Evolutionary conservation across 106 monocot genomes (phyloP).

Genomic region (Dioscorea dumetorum): DNA sequence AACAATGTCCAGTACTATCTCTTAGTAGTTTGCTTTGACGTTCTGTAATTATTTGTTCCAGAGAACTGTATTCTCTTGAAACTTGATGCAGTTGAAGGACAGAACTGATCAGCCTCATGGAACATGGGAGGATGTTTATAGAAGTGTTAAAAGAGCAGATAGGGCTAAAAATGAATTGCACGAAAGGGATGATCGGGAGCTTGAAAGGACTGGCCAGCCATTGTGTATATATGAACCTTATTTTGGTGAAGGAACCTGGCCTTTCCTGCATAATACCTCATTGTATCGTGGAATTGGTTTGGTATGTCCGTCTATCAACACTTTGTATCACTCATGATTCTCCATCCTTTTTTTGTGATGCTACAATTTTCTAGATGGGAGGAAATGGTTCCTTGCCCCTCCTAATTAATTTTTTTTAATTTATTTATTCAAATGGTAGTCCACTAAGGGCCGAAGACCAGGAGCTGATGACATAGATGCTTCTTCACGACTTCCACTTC

Average conservation of each 20-base stretch:
- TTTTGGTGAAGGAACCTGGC: slow-evolving; percentile 93
- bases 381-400: too few species aligned
- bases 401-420: too few species aligned
- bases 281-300: slow-evolving; percentile 93
- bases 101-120: slow-evolving; percentile 76
- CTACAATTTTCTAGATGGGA: too few species aligned
- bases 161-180: slow-evolving; percentile 77
- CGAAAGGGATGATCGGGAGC: slow-evolving; percentile 90
- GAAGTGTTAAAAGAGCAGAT: slow-evolving; percentile 76
- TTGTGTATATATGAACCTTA: slow-evolving; percentile 99
- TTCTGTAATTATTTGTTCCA: slow-evolving; percentile 4
- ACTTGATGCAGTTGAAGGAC: slow-evolving; percentile 70
- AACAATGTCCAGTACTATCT: background rate
- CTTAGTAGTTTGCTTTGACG: slow-evolving; percentile 8
- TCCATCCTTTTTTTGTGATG: too few species aligned
- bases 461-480: slow-evolving; percentile 95
- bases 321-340: too few species aligned
- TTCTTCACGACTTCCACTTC: slow-evolving; percentile 81
- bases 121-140: slow-evolving; percentile 97
- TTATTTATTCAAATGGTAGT: slow-evolving; percentile 30
- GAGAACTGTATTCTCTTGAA: slow-evolving; percentile 21
- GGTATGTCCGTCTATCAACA: slow-evolving; percentile 36
- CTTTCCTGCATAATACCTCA: slow-evolving; percentile 83
- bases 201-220: slow-evolving; percentile 92
- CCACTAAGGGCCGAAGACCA: slow-evolving; percentile 65